Evolutionary conservation across 2,329 filamentous ascomycete species (phyloP).

Genomic region (Clarireedia sp.): DNA sequence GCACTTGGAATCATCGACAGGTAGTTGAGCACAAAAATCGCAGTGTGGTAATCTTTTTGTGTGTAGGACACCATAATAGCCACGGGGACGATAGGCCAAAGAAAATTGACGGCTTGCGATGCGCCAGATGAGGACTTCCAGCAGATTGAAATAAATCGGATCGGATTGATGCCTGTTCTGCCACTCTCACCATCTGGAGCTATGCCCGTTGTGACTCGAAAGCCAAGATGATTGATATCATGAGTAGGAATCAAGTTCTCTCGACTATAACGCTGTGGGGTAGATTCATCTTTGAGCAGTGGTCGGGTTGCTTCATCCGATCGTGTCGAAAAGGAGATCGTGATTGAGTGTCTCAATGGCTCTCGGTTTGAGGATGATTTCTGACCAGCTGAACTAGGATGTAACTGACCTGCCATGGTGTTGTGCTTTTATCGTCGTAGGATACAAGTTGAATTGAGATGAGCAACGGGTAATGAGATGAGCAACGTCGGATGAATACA

Average conservation of each 20-base stretch:
- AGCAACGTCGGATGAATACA: background rate
- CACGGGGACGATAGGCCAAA: conserved; percentile 68
- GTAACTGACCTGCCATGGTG: background rate
- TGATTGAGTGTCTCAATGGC: background rate
- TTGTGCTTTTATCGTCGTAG: background rate
- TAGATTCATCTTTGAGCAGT: background rate
- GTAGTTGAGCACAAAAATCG: conserved; percentile 63
- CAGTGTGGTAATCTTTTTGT: conserved; percentile 47
- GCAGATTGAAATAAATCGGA: conserved; percentile 55
- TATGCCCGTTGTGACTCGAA: conserved; percentile 31
- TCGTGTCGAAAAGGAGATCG: background rate
- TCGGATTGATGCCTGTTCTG: conserved; percentile 54
- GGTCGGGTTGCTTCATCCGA: background rate
- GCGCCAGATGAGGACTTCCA: conserved; percentile 55
- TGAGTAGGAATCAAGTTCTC: background rate
- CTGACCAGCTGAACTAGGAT: background rate
- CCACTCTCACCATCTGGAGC: conserved; percentile 59
- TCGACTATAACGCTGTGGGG: background rate
- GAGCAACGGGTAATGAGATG: background rate
- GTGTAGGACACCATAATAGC: conserved; percentile 57
- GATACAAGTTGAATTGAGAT: background rate
- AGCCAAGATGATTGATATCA: conserved; percentile 14
- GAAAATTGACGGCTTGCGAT: conserved; percentile 58
- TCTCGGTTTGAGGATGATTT: background rate
- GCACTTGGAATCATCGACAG: conserved; percentile 71